These are phyloP conservation scores for Penicillium aurantiogriseum DNA, from an alignment of 2,329 filamentous ascomycete species.

Conservation along the genomic window DNA sequence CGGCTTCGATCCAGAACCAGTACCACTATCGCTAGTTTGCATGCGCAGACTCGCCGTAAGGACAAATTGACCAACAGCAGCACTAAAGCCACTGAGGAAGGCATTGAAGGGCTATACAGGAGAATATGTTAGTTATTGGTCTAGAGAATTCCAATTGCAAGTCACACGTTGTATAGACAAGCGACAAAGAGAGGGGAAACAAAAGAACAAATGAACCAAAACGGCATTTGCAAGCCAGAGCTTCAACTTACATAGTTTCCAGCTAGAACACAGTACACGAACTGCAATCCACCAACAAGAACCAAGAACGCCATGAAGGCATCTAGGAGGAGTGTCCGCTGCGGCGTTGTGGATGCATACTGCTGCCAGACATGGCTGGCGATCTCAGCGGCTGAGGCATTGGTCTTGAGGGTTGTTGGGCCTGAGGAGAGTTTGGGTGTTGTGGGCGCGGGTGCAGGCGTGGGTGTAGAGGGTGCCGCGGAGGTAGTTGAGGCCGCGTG, in stretches of 20 bases:
- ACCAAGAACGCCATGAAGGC: slow-evolving; percentile 86
- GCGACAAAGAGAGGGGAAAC: no score
- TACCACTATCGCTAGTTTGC: slow-evolving; percentile 66
- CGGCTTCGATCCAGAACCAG: slow-evolving; percentile 56
- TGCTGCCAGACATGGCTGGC: slow-evolving; percentile 69
- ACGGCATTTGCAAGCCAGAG: not conserved
- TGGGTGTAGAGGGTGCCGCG: slow-evolving; percentile 21
- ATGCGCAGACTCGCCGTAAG: slow-evolving; percentile 87
- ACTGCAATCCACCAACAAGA: slow-evolving; percentile 83
- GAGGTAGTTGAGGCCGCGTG: slow-evolving; percentile 32
- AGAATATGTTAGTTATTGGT: not conserved
- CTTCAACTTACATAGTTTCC: slow-evolving; percentile 81
- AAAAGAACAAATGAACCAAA: not conserved
- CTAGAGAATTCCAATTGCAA: not conserved
- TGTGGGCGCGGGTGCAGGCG: slow-evolving; percentile 17
- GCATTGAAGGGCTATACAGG: slow-evolving; percentile 85
- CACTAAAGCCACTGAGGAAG: slow-evolving; percentile 91
- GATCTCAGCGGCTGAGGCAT: slow-evolving; percentile 55
- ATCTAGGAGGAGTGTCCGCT: slow-evolving; percentile 89
- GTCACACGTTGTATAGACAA: not conserved
- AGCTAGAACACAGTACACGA: slow-evolving; percentile 84
- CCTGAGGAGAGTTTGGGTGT: slow-evolving; percentile 34
- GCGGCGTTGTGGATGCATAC: slow-evolving; percentile 78
- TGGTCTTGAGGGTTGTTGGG: slow-evolving; percentile 38
- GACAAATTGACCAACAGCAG: slow-evolving; percentile 95